Conservation (phyloP, 2,329 filamentous ascomycete species). For the Fusarium drepaniforme region DNA sequence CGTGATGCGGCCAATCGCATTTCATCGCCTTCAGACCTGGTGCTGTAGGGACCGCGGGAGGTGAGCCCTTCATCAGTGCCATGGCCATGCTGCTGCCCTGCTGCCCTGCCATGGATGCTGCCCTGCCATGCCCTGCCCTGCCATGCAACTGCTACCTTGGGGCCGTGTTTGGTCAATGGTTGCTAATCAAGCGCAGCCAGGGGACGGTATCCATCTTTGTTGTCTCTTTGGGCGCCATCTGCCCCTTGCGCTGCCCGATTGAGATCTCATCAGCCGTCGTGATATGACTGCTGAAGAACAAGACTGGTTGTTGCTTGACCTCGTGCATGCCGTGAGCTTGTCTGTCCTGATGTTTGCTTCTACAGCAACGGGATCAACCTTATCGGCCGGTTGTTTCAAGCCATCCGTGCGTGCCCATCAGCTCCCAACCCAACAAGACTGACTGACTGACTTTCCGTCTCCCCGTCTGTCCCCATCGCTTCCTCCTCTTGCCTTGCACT, state of each 20-base stretch:
- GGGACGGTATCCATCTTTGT: constrained; percentile 18
- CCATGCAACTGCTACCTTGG: constrained; percentile 3
- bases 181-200: constrained; percentile 43
- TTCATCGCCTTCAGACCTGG: constrained; percentile 13
- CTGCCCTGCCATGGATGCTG: background rate
- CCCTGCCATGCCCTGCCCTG: background rate
- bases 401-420: constrained; percentile 3
- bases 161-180: constrained; percentile 36
- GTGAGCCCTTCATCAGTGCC: constrained; percentile 7
- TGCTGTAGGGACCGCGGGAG: background rate
- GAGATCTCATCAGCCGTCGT: constrained; percentile 40
- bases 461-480: background rate
- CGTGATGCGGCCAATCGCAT: constrained; percentile 34
- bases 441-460: background rate
- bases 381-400: constrained; percentile 18
- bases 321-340: constrained; percentile 2
- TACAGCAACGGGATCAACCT: constrained; percentile 31
- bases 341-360: constrained; percentile 8
- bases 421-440: background rate
- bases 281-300: constrained; percentile 7
- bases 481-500: background rate
- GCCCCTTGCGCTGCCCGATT: constrained; percentile 40
- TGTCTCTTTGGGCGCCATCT: constrained; percentile 29
- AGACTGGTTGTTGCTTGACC: background rate
- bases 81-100: background rate